Conservation (phyloP, 805 yeast species). For the Kodamaea kaohsiungensis region DNA sequence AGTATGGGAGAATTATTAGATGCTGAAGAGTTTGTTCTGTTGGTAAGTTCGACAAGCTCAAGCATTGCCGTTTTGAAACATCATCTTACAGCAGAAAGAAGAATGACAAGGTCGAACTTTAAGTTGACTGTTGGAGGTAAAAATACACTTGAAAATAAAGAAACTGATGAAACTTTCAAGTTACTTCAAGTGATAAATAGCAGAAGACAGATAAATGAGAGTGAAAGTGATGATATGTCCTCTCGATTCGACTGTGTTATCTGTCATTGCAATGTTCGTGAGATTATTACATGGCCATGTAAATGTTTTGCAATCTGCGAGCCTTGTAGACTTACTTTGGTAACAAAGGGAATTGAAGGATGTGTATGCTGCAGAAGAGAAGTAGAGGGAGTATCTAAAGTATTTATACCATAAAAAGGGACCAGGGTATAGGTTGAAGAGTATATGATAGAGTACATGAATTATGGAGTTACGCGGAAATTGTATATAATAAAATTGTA, state of each 20-base stretch:
- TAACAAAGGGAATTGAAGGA: slow-evolving; percentile 67
- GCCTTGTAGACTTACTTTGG: slow-evolving; percentile 71
- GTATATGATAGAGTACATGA: no score
- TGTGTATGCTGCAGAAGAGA: slow-evolving; percentile 84
- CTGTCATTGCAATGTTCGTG: slow-evolving; percentile 73
- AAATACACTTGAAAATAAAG: background rate
- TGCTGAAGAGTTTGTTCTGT: slow-evolving; percentile 26
- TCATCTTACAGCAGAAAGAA: slow-evolving; percentile 26
- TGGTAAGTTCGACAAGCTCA: slow-evolving; percentile 17
- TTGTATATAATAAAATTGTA: no score
- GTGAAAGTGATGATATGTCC: slow-evolving; percentile 26
- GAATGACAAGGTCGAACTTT: slow-evolving; percentile 38
- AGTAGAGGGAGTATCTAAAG: slow-evolving; percentile 66
- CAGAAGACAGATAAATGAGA: slow-evolving; percentile 12
- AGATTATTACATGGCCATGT: slow-evolving; percentile 90
- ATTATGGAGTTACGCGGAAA: background rate
- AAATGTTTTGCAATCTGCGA: slow-evolving; percentile 88
- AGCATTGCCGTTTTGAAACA: slow-evolving; percentile 23
- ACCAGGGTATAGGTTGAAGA: no score
- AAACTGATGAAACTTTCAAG: slow-evolving; percentile 18
- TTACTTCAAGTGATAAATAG: slow-evolving; percentile 24
- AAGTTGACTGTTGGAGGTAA: background rate
- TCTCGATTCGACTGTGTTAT: slow-evolving; percentile 65
- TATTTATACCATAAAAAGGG: slow-evolving; percentile 51
- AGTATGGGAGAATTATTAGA: slow-evolving; percentile 23